Evolutionary conservation across 208 protist species (phyloP), one percentile per base, ranked within the genome.

Genomic region (Wallacemonas sp.): DNA sequence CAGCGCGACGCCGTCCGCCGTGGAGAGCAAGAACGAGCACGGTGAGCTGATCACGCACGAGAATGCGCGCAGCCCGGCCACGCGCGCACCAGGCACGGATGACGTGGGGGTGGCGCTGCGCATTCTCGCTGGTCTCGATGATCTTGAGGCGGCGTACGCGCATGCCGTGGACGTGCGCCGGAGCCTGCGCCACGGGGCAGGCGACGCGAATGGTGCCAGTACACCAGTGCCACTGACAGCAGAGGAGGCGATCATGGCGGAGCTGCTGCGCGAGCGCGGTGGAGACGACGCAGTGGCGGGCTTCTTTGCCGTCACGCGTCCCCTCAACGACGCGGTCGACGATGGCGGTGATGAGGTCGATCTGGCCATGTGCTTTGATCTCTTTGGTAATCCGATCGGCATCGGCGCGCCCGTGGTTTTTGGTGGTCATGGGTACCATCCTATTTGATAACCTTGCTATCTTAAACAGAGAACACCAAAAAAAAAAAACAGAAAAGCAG

Each of bases 361-460:
- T 46, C 72, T 95, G 23, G 86, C 86, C 23, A 95, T 95, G 84
- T 86, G 79, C 61, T 95, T 95, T 65, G 80, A 73, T 32, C 20
- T 66, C 1, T n/a, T 70, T 10, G 89, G 89, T 4, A 76, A 86
- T 14, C 82, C 79, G 42, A 54, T 91, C 38, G 82, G 84, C 20
- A 89, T 95, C 29, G 89, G 89, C 48, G 83, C 84, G 0, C 67
- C 84, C 0, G 69, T 41, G 0, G 61, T 95, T 18, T 91, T 92
- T 68, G 86, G 89, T 38, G 77, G 81, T 1, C 89, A 95, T 41
- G 89, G 89, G 8, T 92, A 90, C 49, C 89, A 91, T 59, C 66
- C 61, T 3, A 67, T 10, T 14, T 41, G 14, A 14, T n/a, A n/a
- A n/a, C n/a, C n/a, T 41, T 41, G 7, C 10, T 41, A 16, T 41